phyloP scores from a whole-genome alignment of 2,329 filamentous ascomycete species.

The Cytospora piceicola region DNA sequence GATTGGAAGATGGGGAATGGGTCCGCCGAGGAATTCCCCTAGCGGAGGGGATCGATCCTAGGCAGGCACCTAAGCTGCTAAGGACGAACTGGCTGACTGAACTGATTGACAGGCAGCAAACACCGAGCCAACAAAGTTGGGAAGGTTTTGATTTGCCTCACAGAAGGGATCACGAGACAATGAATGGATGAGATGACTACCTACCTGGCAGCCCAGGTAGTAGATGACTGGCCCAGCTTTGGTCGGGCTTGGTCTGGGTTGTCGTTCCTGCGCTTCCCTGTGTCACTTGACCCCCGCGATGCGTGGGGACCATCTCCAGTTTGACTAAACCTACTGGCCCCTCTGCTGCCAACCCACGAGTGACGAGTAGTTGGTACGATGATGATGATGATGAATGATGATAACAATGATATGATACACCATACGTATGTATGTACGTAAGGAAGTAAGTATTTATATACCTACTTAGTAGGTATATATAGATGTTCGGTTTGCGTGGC shows the following conservation, averaged over 20 bases:
- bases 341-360: not conserved
- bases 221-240: constrained; percentile 16
- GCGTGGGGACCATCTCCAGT: constrained; percentile 14
- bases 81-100: too few relatives aligned
- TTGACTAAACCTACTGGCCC: constrained; percentile 5
- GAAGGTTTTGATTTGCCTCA: constrained; percentile 12
- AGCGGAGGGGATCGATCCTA: constrained; percentile 10
- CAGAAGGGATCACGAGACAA: constrained; percentile 25
- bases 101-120: not conserved
- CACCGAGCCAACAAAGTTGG: not conserved
- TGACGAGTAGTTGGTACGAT: not conserved
- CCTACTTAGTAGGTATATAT: too few relatives aligned
- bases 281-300: constrained; percentile 13
- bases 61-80: not conserved
- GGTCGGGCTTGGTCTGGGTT: constrained; percentile 3
- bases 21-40: constrained; percentile 22
- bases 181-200: constrained; percentile 5
- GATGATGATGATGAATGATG: constrained; percentile 4
- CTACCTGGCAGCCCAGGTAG: too few relatives aligned
- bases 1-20: not conserved
- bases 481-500: not conserved
- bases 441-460: too few relatives aligned
- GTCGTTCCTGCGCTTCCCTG: constrained; percentile 28
- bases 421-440: constrained; percentile 4
- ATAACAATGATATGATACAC: constrained; percentile 2